A percentile compares a stretch with the other conserved stretches of the same genome.
Conservation (phyloP, 78 protist genomes). For the Emiliania huxleyi region DNA sequence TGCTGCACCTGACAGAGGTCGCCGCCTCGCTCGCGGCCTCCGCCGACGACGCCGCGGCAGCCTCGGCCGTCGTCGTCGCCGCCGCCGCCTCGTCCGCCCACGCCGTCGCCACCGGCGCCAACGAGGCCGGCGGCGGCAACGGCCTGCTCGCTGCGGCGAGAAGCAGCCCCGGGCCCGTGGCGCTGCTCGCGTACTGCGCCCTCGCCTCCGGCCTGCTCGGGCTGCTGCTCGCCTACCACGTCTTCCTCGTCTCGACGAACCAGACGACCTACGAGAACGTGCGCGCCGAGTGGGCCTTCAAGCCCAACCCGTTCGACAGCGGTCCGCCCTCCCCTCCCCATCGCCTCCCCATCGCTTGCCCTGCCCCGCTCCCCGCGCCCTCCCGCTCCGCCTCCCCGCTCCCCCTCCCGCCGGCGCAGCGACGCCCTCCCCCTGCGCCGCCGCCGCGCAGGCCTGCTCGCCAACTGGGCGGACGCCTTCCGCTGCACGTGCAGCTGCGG, state of each 20-base stretch:
- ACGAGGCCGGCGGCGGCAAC: not conserved
- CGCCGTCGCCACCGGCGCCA: not conserved
- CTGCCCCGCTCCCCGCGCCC: no score
- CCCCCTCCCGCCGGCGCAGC: no score
- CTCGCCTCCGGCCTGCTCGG: not conserved
- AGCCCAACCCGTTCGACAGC: not conserved
- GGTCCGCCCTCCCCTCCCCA: no score
- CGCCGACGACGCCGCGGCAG: not conserved
- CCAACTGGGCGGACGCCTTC: not conserved
- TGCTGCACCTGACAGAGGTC: not conserved
- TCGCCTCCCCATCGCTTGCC: no score
- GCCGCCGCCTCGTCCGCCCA: not conserved
- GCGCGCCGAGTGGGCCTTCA: not conserved
- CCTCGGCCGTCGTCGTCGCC: not conserved
- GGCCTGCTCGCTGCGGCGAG: not conserved
- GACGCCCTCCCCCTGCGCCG: no score
- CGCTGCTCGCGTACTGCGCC: not conserved
- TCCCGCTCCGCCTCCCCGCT: no score
- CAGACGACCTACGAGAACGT: constrained; percentile 20
- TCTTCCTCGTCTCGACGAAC: not conserved
- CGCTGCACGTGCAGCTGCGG: not conserved
- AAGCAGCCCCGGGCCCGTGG: not conserved
- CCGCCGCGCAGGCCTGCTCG: not conserved
- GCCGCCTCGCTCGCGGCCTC: not conserved
- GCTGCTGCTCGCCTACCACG: not conserved